Conservation (phyloP, 2,329 filamentous ascomycete genomes). For the Rugonectria rugulosa region DNA sequence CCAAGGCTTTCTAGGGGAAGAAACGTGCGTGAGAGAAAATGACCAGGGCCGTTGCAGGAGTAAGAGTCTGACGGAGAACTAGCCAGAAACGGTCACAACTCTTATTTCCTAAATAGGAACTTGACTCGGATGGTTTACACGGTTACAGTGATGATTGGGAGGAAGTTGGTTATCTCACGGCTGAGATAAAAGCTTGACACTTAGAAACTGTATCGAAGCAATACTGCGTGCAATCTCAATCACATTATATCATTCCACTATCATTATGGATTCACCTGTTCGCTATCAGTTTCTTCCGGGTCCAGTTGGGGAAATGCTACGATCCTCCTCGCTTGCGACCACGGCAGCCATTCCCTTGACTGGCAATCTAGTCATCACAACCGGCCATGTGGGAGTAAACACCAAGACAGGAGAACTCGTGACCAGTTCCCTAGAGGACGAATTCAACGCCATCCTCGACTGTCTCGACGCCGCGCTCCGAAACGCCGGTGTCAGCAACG, state of each 20-base stretch:
- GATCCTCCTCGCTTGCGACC: conserved; percentile 19
- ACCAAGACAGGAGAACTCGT: conserved; percentile 25
- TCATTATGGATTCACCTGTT: conserved; percentile 7
- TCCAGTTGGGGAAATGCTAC: conserved; percentile 22
- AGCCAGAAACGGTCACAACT: too few species aligned
- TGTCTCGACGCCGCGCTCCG: conserved; percentile 28
- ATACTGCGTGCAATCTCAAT: too few species aligned
- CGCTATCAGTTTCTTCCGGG: conserved; percentile 16
- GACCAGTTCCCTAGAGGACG: conserved; percentile 14
- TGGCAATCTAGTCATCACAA: conserved; percentile 19
- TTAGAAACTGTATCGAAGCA: too few species aligned
- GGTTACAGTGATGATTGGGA: too few species aligned
- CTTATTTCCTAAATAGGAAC: neutral
- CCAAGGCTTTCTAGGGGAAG: too few species aligned
- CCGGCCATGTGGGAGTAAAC: conserved; percentile 26
- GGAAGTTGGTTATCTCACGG: too few species aligned
- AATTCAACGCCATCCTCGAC: conserved; percentile 27
- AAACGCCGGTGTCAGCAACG: conserved; percentile 21
- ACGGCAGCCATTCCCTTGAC: conserved; percentile 18
- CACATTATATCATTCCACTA: neutral
- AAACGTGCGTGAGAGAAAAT: neutral
- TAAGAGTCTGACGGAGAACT: too few species aligned
- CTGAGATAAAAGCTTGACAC: too few species aligned
- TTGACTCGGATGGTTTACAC: too few species aligned
- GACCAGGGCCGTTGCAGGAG: too few species aligned